Evolutionary conservation across 768 basidiomycete species (phyloP).

Genomic region (Hygrophoropsis aurantiaca): DNA sequence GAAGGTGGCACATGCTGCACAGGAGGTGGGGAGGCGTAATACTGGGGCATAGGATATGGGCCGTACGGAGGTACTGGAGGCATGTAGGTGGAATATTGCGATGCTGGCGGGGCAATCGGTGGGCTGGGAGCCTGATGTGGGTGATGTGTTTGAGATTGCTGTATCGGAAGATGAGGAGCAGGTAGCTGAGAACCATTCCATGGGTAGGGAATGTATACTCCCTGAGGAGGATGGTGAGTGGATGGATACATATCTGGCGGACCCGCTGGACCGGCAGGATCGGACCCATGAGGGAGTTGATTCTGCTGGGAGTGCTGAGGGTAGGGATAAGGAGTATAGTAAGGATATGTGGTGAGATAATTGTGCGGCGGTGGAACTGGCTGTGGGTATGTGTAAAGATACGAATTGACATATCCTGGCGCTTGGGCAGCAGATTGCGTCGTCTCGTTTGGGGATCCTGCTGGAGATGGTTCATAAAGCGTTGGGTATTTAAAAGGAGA

Average conservation of each 20-base stretch:
- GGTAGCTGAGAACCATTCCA: slow-evolving; percentile 34
- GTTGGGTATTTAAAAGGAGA: slow-evolving; percentile 70
- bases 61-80: slow-evolving; percentile 31
- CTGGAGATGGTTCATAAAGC: slow-evolving; percentile 60
- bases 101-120: slow-evolving; percentile 27
- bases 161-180: slow-evolving; percentile 41
- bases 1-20: slow-evolving; percentile 26
- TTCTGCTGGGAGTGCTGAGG: slow-evolving; percentile 43
- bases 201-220: slow-evolving; percentile 28
- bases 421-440: slow-evolving; percentile 30
- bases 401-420: slow-evolving; percentile 30
- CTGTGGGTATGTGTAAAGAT: slow-evolving; percentile 43
- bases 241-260: slow-evolving; percentile 32
- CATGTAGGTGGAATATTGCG: slow-evolving; percentile 32
- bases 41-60: slow-evolving; percentile 34
- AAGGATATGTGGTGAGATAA: slow-evolving; percentile 40
- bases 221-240: slow-evolving; percentile 30
- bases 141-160: slow-evolving; percentile 34
- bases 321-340: slow-evolving; percentile 52
- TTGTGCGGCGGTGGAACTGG: slow-evolving; percentile 33
- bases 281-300: slow-evolving; percentile 39
- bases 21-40: slow-evolving; percentile 33
- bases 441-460: slow-evolving; percentile 26
- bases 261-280: slow-evolving; percentile 26
- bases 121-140: slow-evolving; percentile 31